phyloP scores from a whole-genome alignment of 805 yeast species.

The Candida ipomoeae region DNA sequence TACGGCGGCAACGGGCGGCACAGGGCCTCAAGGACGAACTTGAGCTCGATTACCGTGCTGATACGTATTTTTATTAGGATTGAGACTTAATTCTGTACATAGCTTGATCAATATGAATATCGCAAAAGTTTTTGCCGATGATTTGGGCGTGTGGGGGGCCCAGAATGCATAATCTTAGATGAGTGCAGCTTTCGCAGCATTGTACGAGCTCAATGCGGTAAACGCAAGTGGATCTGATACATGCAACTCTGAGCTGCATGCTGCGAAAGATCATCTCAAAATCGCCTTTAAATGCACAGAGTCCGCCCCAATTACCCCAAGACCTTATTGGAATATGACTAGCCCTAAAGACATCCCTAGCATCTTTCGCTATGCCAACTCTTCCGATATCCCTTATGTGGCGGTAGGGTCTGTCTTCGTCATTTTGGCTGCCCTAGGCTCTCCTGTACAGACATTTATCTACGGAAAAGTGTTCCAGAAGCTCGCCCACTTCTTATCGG shows the following conservation, averaged over 20 bases:
- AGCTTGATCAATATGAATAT: neutral
- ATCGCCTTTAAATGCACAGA: neutral
- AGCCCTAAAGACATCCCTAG: conserved; percentile 1
- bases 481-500: conserved; percentile 26
- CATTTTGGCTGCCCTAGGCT: conserved; percentile 48
- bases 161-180: neutral
- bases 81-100: neutral
- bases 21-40: neutral
- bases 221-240: conserved; percentile 3
- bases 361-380: conserved; percentile 12
- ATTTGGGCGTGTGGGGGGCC: neutral
- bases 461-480: conserved; percentile 59
- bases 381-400: conserved; percentile 10
- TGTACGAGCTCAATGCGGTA: conserved; percentile 15
- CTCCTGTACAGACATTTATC: conserved; percentile 59
- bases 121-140: neutral
- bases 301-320: neutral
- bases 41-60: conserved; percentile 14
- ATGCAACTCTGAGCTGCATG: conserved; percentile 2
- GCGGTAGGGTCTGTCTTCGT: conserved; percentile 31
- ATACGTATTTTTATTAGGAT: conserved; percentile 5
- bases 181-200: conserved; percentile 4
- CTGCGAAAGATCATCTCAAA: neutral
- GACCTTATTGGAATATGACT: neutral
- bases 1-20: conserved; percentile 1